Evolutionary conservation across 306 rosid species (phyloP), one percentile per base, ranked within the genome.

Genomic region (Corylus heterophylla): DNA sequence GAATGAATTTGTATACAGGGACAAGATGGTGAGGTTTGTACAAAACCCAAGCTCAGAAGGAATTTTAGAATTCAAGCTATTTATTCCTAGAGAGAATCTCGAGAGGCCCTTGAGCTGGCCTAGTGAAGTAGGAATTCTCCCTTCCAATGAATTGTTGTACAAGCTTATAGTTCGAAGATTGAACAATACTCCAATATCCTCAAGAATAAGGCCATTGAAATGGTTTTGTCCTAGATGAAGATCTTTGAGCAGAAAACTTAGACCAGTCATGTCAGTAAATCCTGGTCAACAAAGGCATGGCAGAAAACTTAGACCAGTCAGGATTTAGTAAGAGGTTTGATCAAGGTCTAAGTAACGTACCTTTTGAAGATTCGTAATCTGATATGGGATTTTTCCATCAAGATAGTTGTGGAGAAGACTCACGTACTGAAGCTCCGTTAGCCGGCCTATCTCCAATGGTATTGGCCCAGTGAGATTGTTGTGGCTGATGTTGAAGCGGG

Each of bases 1-100:
- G 18, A 88, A 78, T 62, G 52, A 44, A 81, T 92, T 92, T 18
- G 0, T 1, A n/a, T 87, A 90, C 56, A 90, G 70, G 18, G 85
- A 72, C 79, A 87, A 58, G 61, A 29, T 75, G 45, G 87, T 80
- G 52, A 90, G 90, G 29, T 86, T 88, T 42, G 74, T 88, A 76
- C 91, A 93, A 25, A 58, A 73, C 48, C 91, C 89, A 67, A 89
- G 90, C 79, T 89, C 94, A 54, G 74, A 80, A 75, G 97, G 91
- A 35, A 91, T 73, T 27, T 84, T 54, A 74, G 89, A 88, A 77
- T 85, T 90, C 48, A 92, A 85, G 1, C 37, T 27, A 42, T 90
- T 89, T 0, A 0, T 0, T 0, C 62, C 0, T 1, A 92, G 88
- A 76, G 89, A 89, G 42, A 90, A 89, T 20, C 0, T 0, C 13